phyloP scores from a whole-genome alignment of 2,329 filamentous ascomycete species.

The Ophiostoma himal-ulmi region DNA sequence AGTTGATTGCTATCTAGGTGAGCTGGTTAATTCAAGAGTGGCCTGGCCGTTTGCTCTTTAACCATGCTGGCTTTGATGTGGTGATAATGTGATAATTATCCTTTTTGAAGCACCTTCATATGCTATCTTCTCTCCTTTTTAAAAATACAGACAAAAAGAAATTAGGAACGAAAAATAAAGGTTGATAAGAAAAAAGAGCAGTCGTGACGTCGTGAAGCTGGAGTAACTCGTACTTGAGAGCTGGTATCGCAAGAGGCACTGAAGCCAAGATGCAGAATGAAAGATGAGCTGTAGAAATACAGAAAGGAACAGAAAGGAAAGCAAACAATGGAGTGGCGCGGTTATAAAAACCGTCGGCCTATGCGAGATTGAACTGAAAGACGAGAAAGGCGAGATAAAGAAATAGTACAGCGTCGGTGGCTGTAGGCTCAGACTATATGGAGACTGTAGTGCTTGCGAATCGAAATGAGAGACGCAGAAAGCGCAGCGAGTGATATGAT shows the following conservation, averaged over 20 bases:
- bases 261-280: neutral
- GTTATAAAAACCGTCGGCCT: slow-evolving; percentile 12
- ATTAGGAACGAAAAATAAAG: neutral
- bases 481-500: neutral
- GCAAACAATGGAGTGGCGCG: neutral
- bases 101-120: neutral
- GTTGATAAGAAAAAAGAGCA: neutral
- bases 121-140: neutral
- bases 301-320: neutral
- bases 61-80: neutral
- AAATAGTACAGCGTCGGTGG: neutral
- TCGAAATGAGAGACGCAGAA: neutral
- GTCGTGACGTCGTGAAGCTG: slow-evolving; percentile 7
- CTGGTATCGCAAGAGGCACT: neutral
- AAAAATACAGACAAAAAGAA: neutral
- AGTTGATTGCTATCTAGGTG: neutral
- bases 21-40: slow-evolving; percentile 10
- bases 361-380: neutral
- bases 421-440: neutral
- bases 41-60: slow-evolving; percentile 4
- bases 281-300: neutral
- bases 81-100: neutral
- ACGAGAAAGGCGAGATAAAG: neutral
- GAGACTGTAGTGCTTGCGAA: neutral
- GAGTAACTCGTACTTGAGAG: neutral